phyloP scores from a whole-genome alignment of 495 filamentous ascomycete species.

The Cercophora samala region DNA sequence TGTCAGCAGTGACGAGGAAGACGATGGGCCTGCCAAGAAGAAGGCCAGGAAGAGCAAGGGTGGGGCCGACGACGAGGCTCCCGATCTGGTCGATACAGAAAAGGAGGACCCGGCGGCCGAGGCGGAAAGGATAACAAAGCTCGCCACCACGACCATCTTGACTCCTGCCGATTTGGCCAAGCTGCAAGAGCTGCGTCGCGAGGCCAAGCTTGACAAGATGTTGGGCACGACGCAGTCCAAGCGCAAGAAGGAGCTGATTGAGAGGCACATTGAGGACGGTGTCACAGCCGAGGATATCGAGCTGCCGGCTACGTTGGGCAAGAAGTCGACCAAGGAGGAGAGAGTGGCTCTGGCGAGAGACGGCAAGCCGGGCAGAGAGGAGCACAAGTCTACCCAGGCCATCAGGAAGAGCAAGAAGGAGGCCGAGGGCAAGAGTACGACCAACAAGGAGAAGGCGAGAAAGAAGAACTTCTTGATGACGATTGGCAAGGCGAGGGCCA shows the following conservation, averaged over 20 bases:
- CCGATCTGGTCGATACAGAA: conserved; percentile 31
- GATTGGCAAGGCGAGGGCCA: conserved; percentile 84
- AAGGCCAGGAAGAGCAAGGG: conserved; percentile 42
- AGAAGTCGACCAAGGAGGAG: conserved; percentile 72
- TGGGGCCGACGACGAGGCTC: conserved; percentile 21
- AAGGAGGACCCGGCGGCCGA: conserved; percentile 43
- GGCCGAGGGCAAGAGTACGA: conserved; percentile 85
- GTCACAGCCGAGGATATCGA: conserved; percentile 86
- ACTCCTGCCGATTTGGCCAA: conserved; percentile 91
- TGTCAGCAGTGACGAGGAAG: conserved; percentile 77
- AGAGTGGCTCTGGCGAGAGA: conserved; percentile 73
- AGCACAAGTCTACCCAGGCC: conserved; percentile 78
- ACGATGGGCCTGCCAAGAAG: conserved; percentile 62
- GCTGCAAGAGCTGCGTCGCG: conserved; percentile 76
- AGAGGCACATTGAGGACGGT: conserved; percentile 72
- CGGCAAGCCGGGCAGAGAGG: conserved; percentile 65
- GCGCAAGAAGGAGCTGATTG: conserved; percentile 48
- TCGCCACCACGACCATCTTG: conserved; percentile 83
- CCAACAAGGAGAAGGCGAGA: conserved; percentile 94
- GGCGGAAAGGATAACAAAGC: conserved; percentile 42
- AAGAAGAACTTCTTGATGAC: conserved; percentile 99
- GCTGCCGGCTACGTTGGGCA: conserved; percentile 63
- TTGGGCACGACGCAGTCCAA: conserved; percentile 40
- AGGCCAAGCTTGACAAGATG: conserved; percentile 65
- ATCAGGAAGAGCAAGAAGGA: conserved; percentile 79